phyloP scores from a whole-genome alignment of 108 stramenopile genomes.

The Cylindrotheca closterium region DNA sequence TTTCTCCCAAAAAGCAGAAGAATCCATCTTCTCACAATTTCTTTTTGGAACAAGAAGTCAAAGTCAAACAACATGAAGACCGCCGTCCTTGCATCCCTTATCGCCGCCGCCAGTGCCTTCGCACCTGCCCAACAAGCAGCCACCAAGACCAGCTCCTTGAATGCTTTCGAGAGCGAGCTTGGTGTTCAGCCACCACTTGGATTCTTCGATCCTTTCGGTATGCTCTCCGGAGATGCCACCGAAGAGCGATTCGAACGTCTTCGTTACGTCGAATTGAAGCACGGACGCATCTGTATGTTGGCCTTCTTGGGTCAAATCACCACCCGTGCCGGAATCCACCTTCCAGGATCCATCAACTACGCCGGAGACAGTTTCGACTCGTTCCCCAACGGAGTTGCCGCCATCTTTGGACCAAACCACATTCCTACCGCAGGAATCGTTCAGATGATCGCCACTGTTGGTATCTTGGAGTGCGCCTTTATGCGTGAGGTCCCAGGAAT shows the following conservation, averaged over 20 bases:
- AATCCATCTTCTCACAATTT: too few species aligned
- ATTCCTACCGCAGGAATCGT: conserved; percentile 56
- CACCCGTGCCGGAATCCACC: conserved; percentile 51
- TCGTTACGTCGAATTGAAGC: conserved; percentile 90
- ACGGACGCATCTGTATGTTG: conserved; percentile 80
- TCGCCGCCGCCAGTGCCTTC: too few species aligned
- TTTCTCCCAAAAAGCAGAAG: too few species aligned
- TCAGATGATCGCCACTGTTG: conserved; percentile 62
- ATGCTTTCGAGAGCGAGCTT: conserved; percentile 71
- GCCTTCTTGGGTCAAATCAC: conserved; percentile 69
- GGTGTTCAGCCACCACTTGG: conserved; percentile 89
- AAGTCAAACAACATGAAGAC: too few species aligned
- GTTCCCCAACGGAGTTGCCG: conserved; percentile 57
- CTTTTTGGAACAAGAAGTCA: too few species aligned
- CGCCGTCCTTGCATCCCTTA: too few species aligned
- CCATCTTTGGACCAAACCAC: conserved; percentile 41
- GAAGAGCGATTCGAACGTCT: conserved; percentile 57
- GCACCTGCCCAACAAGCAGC: conserved; percentile 50
- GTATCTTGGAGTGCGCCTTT: conserved; percentile 57
- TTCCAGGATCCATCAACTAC: conserved; percentile 60
- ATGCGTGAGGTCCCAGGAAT: conserved; percentile 54
- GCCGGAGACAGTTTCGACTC: conserved; percentile 51
- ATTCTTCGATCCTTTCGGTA: conserved; percentile 78
- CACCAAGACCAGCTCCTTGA: conserved; percentile 41
- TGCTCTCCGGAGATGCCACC: conserved; percentile 41